Evolutionary conservation across 768 basidiomycete genomes (phyloP), one percentile per base, ranked within the genome.

Genomic region (Collybia mongolica): DNA sequence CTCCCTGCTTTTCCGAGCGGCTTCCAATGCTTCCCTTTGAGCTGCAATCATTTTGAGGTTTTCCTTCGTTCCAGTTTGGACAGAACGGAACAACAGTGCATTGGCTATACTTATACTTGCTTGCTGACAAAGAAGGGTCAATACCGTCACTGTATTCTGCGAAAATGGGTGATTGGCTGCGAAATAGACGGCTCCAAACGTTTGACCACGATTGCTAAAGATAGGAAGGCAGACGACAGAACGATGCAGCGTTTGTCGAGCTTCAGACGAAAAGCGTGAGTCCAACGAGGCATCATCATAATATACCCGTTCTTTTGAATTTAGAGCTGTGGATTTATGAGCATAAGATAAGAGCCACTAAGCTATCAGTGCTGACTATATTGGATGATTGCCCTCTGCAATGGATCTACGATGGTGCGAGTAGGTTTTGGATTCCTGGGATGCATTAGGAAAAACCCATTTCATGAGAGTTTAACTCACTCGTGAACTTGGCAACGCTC

Each of bases 1-100:
- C 62, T 88, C 85, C 11, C 86, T 72, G 57, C 86, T 87, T 59
- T 77, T 76, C 42, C 86, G 73, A 8, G 86, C 86, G 24, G 80
- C 81, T 61, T 88, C 86, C 3, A 88, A 63, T 5, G 86, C 86
- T 18, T 86, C 81, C 28, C 77, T 72, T 55, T 90, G 86, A 3
- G 80, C 71, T n/a, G 84, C 73, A 53, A 90, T 88, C 84, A 87
- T 87, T 68, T 83, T 85, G 53, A 88, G 60, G 57, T 90, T 90
- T 58, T 87, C 86, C 54, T 79, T 72, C 2, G 86, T 88, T 17
- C 86, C 86, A 1, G 83, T 76, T 58, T 88, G 86, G 1, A 90
- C 85, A 2, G 85, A 86, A 24, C 82, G 78, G 68, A 88, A 88
- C 43, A 88, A 67, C n/a, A 87, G 67, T 0, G 86, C 84, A 61